A percentile compares a stretch with the other conserved stretches of the same genome.
Conservation (phyloP, 306 rosid genomes). For the Inga laurina region DNA sequence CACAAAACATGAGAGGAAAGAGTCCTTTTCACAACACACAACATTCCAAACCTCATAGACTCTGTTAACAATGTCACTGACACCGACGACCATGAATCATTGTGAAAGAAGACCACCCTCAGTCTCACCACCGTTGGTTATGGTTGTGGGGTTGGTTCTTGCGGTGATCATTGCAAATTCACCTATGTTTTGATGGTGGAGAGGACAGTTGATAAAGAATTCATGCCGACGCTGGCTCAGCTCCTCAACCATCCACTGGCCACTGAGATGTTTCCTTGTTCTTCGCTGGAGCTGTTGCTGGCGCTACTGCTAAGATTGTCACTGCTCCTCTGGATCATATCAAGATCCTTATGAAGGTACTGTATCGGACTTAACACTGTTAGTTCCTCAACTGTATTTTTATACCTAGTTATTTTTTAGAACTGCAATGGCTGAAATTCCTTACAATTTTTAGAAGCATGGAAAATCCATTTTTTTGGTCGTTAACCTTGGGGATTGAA, state of each 20-base stretch:
- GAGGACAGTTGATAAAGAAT: slow-evolving; percentile 43
- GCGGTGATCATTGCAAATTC: neutral
- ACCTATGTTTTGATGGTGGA: slow-evolving; percentile 50
- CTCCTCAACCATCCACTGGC: slow-evolving; percentile 57
- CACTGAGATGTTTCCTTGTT: slow-evolving; percentile 60
- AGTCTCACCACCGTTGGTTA: neutral
- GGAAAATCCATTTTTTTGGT: neutral
- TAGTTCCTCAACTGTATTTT: neutral
- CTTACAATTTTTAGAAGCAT: neutral
- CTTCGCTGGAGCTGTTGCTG: slow-evolving; percentile 84
- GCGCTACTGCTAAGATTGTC: slow-evolving; percentile 82
- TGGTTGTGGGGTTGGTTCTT: neutral
- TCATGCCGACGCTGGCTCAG: slow-evolving; percentile 47
- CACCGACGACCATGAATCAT: slow-evolving; percentile 25
- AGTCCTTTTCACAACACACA: slow-evolving; percentile 51
- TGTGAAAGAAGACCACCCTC: slow-evolving; percentile 37
- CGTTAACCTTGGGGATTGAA: neutral
- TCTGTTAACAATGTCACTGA: slow-evolving; percentile 26
- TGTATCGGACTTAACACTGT: slow-evolving; percentile 35
- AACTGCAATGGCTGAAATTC: neutral
- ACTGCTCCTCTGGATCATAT: slow-evolving; percentile 79
- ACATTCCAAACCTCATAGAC: slow-evolving; percentile 46
- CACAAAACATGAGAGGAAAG: slow-evolving; percentile 40
- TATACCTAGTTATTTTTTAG: neutral
- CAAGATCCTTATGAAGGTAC: too few species aligned